These are phyloP conservation scores for Micromonas pusilla DNA, from an alignment of 139 green algal species.

Conservation along the genomic window DNA sequence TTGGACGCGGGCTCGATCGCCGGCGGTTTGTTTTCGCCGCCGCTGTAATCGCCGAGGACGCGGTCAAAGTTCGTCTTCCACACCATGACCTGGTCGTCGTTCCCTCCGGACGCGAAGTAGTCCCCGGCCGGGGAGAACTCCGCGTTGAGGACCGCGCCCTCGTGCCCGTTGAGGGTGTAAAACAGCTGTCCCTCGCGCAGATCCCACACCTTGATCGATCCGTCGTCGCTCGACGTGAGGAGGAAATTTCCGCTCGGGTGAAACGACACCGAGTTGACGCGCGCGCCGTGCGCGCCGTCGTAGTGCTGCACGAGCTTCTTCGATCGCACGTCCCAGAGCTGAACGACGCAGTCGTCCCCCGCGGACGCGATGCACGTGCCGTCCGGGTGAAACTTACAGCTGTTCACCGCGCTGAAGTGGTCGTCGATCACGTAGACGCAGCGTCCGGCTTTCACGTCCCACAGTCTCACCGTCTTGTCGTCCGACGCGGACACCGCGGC, in stretches of 20 bases:
- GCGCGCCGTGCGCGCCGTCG: slow-evolving; percentile 46
- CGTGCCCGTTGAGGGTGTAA: slow-evolving; percentile 84
- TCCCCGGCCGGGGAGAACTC: slow-evolving; percentile 67
- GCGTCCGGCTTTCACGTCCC: slow-evolving; percentile 63
- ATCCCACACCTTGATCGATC: slow-evolving; percentile 81
- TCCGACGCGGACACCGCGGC: slow-evolving; percentile 70
- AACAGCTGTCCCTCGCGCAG: slow-evolving; percentile 77
- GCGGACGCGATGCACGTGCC: slow-evolving; percentile 67
- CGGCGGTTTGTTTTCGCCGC: background rate
- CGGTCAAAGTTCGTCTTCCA: slow-evolving; percentile 88
- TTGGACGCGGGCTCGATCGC: background rate
- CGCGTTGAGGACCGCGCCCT: slow-evolving; percentile 58
- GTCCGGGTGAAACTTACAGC: slow-evolving; percentile 73
- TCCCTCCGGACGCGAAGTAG: slow-evolving; percentile 71
- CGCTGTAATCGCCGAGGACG: background rate
- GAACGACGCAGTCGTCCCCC: slow-evolving; percentile 61
- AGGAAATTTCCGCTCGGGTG: slow-evolving; percentile 77
- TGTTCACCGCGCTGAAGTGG: slow-evolving; percentile 49
- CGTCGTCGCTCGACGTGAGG: slow-evolving; percentile 63
- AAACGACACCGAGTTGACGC: slow-evolving; percentile 63
- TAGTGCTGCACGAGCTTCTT: slow-evolving; percentile 77
- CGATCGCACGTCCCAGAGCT: slow-evolving; percentile 58
- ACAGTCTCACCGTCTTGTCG: slow-evolving; percentile 69
- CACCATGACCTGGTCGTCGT: slow-evolving; percentile 79
- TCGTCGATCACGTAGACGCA: slow-evolving; percentile 61